Evolutionary conservation across 306 rosid species (phyloP).

Genomic region (Hippophae gyantsensis): DNA sequence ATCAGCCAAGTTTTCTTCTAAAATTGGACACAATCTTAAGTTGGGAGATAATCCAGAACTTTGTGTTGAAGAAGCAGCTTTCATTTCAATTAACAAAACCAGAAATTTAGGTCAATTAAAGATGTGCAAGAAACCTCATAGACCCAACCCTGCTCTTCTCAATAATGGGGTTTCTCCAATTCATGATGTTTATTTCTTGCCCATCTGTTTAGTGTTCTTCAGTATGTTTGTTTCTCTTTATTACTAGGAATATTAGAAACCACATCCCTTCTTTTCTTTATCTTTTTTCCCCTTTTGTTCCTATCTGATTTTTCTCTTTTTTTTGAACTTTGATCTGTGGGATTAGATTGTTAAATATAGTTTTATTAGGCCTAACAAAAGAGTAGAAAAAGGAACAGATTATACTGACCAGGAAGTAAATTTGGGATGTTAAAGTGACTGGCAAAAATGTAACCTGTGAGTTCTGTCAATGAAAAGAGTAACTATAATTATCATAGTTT

Average conservation of each 20-base stretch:
- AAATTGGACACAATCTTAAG: slow-evolving; percentile 39
- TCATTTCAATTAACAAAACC: background rate
- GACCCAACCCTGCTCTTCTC: slow-evolving; percentile 31
- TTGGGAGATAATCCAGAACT: slow-evolving; percentile 55
- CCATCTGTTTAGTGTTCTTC: slow-evolving; percentile 12
- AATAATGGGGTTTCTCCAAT: slow-evolving; percentile 24
- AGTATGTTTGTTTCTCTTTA: slow-evolving; percentile 15
- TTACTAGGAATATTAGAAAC: slow-evolving; percentile 9
- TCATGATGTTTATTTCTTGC: slow-evolving; percentile 21
- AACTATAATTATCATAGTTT: no score
- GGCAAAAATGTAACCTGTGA: slow-evolving; percentile 16
- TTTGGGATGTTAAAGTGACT: slow-evolving; percentile 5
- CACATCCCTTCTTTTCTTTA: no score
- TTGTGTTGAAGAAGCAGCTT: slow-evolving; percentile 33
- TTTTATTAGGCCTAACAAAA: slow-evolving; percentile 6
- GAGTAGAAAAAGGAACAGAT: slow-evolving; percentile 6
- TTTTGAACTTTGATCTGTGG: background rate
- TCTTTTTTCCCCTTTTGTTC: no score
- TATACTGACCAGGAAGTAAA: slow-evolving; percentile 3
- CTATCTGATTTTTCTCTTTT: background rate
- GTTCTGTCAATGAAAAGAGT: slow-evolving; percentile 9
- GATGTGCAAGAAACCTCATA: slow-evolving; percentile 28
- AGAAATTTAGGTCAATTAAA: slow-evolving; percentile 27
- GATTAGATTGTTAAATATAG: background rate
- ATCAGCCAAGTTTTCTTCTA: slow-evolving; percentile 14